phyloP scores from a whole-genome alignment of 441 rosid species.

The Corymbia calophylla region DNA sequence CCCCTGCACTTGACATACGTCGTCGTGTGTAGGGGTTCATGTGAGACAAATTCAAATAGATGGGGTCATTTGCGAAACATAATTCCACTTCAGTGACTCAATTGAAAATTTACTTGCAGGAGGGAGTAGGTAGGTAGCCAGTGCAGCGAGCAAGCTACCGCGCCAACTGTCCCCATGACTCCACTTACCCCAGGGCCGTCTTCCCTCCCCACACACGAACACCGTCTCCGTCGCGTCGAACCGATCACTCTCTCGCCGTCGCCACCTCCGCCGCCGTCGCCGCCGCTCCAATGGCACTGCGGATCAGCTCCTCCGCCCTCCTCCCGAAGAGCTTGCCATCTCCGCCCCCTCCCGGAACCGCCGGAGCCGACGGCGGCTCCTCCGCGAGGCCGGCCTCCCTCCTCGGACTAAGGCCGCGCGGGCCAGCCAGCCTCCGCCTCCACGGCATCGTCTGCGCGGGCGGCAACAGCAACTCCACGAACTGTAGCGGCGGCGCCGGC shows the following conservation, averaged over 20 bases:
- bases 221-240: neutral
- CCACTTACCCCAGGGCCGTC: neutral
- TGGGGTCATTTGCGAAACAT: neutral
- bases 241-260: neutral
- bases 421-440: neutral
- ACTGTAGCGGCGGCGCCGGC: constrained; percentile 15
- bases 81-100: neutral
- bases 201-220: neutral
- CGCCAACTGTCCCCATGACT: neutral
- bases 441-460: neutral
- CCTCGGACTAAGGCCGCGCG: neutral
- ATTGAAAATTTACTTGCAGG: neutral
- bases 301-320: neutral
- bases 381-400: neutral
- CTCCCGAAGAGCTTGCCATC: neutral
- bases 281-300: neutral
- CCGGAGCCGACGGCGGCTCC: too few relatives aligned
- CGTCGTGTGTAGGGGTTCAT: neutral
- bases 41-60: neutral
- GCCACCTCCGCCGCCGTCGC: neutral
- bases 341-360: too few relatives aligned
- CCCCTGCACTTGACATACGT: neutral
- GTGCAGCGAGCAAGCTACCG: neutral
- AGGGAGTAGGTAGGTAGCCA: neutral
- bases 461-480: neutral